phyloP scores from a whole-genome alignment of 208 protist genomes.

The Trypanosoma rangeli region DNA sequence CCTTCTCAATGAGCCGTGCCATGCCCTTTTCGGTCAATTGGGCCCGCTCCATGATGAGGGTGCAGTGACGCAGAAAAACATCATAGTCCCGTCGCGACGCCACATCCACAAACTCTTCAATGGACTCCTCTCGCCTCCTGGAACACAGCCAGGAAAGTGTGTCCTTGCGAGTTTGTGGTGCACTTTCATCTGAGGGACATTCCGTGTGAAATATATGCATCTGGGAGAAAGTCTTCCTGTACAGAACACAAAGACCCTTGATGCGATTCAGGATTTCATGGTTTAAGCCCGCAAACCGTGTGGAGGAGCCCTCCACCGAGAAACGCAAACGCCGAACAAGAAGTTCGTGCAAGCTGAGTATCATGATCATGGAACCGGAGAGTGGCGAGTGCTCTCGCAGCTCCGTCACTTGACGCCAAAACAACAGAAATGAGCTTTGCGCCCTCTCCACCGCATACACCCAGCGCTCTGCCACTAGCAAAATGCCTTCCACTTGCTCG shows the following conservation, averaged over 20 bases:
- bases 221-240: conserved; percentile 56
- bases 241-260: conserved; percentile 62
- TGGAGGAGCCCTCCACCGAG: conserved; percentile 34
- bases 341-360: conserved; percentile 64
- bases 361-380: conserved; percentile 60
- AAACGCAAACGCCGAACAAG: conserved; percentile 65
- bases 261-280: conserved; percentile 61
- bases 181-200: conserved; percentile 8
- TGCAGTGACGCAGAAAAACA: conserved; percentile 71
- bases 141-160: conserved; percentile 39
- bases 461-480: conserved; percentile 47
- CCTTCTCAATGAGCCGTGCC: conserved; percentile 29
- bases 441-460: conserved; percentile 46
- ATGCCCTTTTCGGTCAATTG: conserved; percentile 63
- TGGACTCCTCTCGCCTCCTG: conserved; percentile 38
- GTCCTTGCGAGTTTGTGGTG: conserved; percentile 13
- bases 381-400: conserved; percentile 63
- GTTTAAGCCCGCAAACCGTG: conserved; percentile 40
- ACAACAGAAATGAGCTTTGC: conserved; percentile 34
- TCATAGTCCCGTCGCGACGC: conserved; percentile 80
- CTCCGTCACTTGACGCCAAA: conserved; percentile 37
- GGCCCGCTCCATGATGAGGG: conserved; percentile 57
- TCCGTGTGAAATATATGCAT: conserved; percentile 45
- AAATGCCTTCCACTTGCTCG: conserved; percentile 33
- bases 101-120: conserved; percentile 77